A percentile compares a stretch with the other conserved stretches of the same genome.
phyloP scores from a whole-genome alignment of 495 filamentous ascomycete species.

The Acidiella bohemica region DNA sequence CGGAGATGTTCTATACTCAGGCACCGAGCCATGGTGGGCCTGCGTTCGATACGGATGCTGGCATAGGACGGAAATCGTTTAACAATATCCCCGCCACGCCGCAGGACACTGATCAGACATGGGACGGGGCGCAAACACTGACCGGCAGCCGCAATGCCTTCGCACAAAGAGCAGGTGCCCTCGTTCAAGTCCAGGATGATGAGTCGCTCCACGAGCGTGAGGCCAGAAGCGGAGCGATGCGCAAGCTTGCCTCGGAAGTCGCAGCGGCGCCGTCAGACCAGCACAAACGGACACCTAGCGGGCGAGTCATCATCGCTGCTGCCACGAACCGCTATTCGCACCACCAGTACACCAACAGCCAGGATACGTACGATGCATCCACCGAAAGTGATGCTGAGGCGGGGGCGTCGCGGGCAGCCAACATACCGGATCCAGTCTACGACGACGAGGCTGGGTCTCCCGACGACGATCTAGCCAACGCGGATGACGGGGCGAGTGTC shows the following conservation, averaged over 20 bases:
- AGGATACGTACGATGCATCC: neutral
- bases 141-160: constrained; percentile 14
- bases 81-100: constrained; percentile 8
- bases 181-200: neutral
- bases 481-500: constrained; percentile 37
- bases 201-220: neutral
- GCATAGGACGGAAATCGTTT: constrained; percentile 17
- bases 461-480: constrained; percentile 2
- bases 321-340: constrained; percentile 17
- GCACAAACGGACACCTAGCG: constrained; percentile 16
- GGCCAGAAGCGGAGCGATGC: neutral
- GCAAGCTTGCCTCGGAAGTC: neutral
- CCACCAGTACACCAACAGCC: constrained; percentile 2
- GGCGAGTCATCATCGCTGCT: constrained; percentile 9
- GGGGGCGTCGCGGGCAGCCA: neutral
- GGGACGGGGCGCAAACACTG: neutral
- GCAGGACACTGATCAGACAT: neutral
- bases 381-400: neutral
- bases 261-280: neutral
- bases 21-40: constrained; percentile 9
- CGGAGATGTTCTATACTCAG: constrained; percentile 16
- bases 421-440: neutral
- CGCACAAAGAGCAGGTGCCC: constrained; percentile 8
- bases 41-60: constrained; percentile 28
- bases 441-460: neutral